These are phyloP conservation scores for Alternaria longipes DNA, from an alignment of 2,329 filamentous ascomycete species.

Conservation along the genomic window DNA sequence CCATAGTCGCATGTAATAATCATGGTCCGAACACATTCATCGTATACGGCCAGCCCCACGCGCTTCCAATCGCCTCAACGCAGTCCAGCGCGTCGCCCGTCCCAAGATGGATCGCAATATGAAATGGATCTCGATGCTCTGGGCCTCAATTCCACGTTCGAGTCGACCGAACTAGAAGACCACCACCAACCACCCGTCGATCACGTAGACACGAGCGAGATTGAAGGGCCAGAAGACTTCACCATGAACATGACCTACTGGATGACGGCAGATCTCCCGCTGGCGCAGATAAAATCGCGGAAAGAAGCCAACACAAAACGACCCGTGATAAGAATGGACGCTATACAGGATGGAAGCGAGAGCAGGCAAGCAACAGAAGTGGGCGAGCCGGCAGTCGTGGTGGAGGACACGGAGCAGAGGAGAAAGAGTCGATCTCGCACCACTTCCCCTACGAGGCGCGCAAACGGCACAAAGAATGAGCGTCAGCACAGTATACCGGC, in stretches of 20 bases:
- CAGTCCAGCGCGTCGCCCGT: constrained; percentile 39
- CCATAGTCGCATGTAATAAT: constrained; percentile 20
- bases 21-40: constrained; percentile 48
- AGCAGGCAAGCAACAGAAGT: constrained; percentile 28
- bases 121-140: constrained; percentile 52
- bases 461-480: constrained; percentile 35
- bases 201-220: constrained; percentile 51
- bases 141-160: constrained; percentile 47
- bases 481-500: constrained; percentile 31
- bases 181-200: constrained; percentile 45
- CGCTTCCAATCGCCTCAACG: constrained; percentile 42
- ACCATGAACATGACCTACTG: constrained; percentile 56
- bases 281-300: constrained; percentile 42
- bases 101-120: constrained; percentile 49
- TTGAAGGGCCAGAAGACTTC: constrained; percentile 54
- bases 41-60: constrained; percentile 47
- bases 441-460: constrained; percentile 35
- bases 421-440: constrained; percentile 11
- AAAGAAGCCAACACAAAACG: constrained; percentile 39
- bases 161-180: constrained; percentile 44
- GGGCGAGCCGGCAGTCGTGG: constrained; percentile 30
- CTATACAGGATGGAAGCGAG: constrained; percentile 19
- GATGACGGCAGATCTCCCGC: constrained; percentile 50
- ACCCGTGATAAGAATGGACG: constrained; percentile 30
- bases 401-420: constrained; percentile 22